phyloP scores from a whole-genome alignment of 495 filamentous ascomycete genomes.

The Penicillium waksmanii region DNA sequence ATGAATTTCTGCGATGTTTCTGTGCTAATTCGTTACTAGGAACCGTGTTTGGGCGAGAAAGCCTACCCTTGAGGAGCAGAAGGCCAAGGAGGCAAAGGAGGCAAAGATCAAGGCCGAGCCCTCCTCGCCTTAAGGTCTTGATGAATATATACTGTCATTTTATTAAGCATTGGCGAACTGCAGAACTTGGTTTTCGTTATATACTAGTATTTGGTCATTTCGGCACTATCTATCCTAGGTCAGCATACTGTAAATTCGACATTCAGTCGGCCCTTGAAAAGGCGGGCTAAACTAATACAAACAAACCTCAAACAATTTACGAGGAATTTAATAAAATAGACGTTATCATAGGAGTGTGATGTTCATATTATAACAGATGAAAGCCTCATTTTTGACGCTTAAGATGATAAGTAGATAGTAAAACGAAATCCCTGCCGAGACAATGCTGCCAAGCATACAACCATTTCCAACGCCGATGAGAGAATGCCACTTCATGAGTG shows the following conservation, averaged over 20 bases:
- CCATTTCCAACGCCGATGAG: neutral
- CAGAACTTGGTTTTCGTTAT: neutral
- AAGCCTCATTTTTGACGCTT: neutral
- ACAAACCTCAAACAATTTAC: neutral
- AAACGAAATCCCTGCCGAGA: neutral
- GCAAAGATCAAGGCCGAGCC: neutral
- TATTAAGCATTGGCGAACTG: neutral
- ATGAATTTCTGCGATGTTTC: neutral
- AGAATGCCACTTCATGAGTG: neutral
- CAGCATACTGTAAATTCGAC: neutral
- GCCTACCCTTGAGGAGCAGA: neutral
- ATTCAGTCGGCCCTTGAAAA: neutral
- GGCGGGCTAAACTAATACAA: neutral
- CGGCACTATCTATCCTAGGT: neutral
- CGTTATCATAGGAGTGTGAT: neutral
- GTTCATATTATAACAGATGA: neutral
- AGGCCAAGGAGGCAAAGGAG: neutral
- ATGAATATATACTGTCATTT: neutral
- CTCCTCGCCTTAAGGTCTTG: neutral
- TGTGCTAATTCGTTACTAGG: neutral
- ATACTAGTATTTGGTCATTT: neutral
- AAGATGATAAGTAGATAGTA: neutral
- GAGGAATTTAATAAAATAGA: neutral
- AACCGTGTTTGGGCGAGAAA: conserved; percentile 2
- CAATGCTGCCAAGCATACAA: neutral